A percentile compares a stretch with the other conserved stretches of the same genome.
phyloP scores from a whole-genome alignment of 805 yeast genomes.

The Kuraishia floccosa region DNA sequence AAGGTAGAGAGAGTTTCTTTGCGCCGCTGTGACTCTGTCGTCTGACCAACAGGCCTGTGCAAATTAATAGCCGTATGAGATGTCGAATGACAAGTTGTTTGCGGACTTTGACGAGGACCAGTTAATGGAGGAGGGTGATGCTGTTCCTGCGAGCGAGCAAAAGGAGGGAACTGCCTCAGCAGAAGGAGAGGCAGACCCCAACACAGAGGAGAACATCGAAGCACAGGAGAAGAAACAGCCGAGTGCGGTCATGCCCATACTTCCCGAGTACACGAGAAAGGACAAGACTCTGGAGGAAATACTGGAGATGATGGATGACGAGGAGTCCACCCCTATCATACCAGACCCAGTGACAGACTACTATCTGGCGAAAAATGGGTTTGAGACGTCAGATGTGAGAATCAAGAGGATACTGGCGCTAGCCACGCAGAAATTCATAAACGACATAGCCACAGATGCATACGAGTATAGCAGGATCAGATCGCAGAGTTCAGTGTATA shows the following conservation, averaged over 20 bases:
- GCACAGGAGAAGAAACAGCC: no score
- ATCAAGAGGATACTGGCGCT: constrained; percentile 79
- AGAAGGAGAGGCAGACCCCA: neutral
- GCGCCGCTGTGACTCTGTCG: no score
- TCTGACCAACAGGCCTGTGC: no score
- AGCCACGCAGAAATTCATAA: constrained; percentile 91
- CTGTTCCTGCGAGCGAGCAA: neutral
- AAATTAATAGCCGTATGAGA: no score
- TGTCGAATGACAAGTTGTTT: no score
- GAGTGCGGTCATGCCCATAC: constrained; percentile 25
- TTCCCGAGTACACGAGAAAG: constrained; percentile 62
- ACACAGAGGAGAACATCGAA: neutral
- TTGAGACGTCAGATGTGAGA: constrained; percentile 66
- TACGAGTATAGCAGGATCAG: constrained; percentile 91
- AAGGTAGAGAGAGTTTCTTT: no score
- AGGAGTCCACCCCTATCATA: constrained; percentile 88
- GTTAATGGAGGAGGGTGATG: constrained; percentile 11
- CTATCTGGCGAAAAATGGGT: constrained; percentile 76
- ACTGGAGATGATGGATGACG: constrained; percentile 83
- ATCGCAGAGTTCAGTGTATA: constrained; percentile 78
- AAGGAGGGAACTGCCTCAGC: neutral
- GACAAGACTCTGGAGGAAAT: constrained; percentile 81
- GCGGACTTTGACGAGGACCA: constrained; percentile 14
- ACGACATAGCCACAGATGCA: constrained; percentile 94
- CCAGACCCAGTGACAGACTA: constrained; percentile 96